phyloP scores from a whole-genome alignment of 148 eudicot genomes.

The Cornus suecica region DNA sequence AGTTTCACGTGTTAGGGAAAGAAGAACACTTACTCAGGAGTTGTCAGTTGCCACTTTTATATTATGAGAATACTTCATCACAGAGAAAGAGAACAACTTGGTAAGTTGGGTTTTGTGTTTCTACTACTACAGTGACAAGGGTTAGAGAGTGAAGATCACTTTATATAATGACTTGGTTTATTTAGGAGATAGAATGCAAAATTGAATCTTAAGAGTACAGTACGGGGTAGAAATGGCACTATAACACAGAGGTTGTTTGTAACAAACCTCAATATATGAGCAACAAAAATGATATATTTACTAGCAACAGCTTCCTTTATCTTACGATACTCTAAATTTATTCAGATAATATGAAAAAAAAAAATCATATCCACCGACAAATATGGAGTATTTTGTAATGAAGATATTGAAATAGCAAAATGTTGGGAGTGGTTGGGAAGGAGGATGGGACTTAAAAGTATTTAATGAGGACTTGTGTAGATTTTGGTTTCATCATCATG shows the following conservation, averaged over 20 bases:
- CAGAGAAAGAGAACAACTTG: constrained; percentile 8
- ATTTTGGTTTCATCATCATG: background rate
- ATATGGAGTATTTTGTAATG: too few relatives aligned
- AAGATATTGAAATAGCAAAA: too few relatives aligned
- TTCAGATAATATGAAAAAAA: too few relatives aligned
- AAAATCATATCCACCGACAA: too few relatives aligned
- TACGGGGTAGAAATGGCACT: background rate
- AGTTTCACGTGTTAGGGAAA: background rate
- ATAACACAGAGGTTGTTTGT: background rate
- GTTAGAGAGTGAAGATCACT: too few relatives aligned
- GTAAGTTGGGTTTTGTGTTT: background rate
- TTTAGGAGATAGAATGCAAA: too few relatives aligned
- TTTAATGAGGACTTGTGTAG: background rate
- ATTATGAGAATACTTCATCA: background rate
- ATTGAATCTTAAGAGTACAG: background rate
- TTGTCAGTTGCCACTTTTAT: background rate
- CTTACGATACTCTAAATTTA: too few relatives aligned
- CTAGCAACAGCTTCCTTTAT: too few relatives aligned
- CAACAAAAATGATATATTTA: too few relatives aligned
- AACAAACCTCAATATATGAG: too few relatives aligned
- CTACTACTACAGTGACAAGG: background rate
- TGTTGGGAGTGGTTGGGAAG: background rate
- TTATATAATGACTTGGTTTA: too few relatives aligned
- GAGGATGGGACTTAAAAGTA: too few relatives aligned
- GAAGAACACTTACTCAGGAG: background rate